phyloP scores from a whole-genome alignment of 2,329 filamentous ascomycete species.

The Aureobasidium melanogenum region DNA sequence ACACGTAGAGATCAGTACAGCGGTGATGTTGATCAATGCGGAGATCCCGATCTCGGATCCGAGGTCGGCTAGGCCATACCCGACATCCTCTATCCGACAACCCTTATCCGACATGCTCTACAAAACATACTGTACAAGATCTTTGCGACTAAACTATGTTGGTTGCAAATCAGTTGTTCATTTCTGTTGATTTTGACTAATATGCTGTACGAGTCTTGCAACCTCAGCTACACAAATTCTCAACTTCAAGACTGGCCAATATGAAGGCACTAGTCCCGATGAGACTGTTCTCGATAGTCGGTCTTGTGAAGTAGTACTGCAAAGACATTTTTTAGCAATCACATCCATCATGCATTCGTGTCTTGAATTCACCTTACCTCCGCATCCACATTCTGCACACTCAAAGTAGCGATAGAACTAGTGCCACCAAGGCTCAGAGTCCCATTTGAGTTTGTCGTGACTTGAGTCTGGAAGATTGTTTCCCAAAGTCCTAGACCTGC shows the following conservation, averaged over 20 bases:
- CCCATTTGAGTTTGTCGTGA: neutral
- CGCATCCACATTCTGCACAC: neutral
- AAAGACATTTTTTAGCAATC: neutral
- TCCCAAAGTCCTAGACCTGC: neutral
- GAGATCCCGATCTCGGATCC: too few relatives aligned
- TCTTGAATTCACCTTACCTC: neutral
- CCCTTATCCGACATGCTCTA: too few relatives aligned
- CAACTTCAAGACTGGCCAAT: neutral
- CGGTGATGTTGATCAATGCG: too few relatives aligned
- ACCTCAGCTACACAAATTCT: neutral
- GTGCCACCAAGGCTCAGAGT: neutral
- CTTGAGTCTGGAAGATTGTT: neutral
- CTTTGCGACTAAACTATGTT: too few relatives aligned
- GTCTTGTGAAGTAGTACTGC: neutral
- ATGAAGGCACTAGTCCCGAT: constrained; percentile 2
- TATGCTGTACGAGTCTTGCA: too few relatives aligned
- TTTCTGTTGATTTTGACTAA: too few relatives aligned
- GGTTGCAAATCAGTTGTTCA: too few relatives aligned
- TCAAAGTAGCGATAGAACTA: neutral
- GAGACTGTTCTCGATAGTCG: neutral
- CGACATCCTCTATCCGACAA: too few relatives aligned
- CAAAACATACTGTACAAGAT: too few relatives aligned
- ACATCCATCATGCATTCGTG: neutral
- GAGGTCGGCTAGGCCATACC: too few relatives aligned
- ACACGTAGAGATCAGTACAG: too few relatives aligned